Conservation (phyloP, 352 stramenopile species). For the Pythium oligandrum region DNA sequence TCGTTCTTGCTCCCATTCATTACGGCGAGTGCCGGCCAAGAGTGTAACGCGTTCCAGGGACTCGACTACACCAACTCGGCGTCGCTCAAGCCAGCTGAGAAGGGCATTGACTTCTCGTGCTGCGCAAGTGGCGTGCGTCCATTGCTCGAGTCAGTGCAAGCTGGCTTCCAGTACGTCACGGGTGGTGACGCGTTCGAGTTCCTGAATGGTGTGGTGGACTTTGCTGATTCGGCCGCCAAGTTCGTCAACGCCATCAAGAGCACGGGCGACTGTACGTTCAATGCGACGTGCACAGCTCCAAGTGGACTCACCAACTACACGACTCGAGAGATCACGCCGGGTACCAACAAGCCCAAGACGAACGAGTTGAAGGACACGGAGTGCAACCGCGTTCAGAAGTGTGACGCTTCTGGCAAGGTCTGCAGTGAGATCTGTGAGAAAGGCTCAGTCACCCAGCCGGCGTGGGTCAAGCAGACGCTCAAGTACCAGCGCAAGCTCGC, state of each 20-base stretch:
- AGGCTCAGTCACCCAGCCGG: conserved; percentile 17
- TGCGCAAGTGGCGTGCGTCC: conserved; percentile 37
- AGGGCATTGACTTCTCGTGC: conserved; percentile 35
- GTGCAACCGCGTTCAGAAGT: conserved; percentile 33
- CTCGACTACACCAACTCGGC: no score
- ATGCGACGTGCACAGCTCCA: conserved; percentile 31
- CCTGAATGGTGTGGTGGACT: conserved; percentile 44
- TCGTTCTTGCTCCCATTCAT: no score
- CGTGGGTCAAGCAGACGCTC: conserved; percentile 40
- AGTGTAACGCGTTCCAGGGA: no score
- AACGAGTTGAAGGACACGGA: conserved; percentile 27
- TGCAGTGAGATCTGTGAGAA: conserved; percentile 44
- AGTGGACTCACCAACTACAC: conserved; percentile 23
- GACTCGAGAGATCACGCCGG: conserved; percentile 21
- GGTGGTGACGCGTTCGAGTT: conserved; percentile 31
- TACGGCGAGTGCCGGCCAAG: no score
- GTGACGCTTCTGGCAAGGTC: conserved; percentile 26
- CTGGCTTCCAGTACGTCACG: conserved; percentile 33
- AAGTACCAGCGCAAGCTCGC: conserved; percentile 44
- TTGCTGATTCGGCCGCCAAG: conserved; percentile 14
- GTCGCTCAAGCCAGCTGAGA: no score
- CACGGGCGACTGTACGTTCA: conserved; percentile 28
- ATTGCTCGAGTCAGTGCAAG: conserved; percentile 34
- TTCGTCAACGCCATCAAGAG: conserved; percentile 36
- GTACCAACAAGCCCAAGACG: conserved; percentile 35